Base-by-base conservation (phyloP, 768 basidiomycete genomes). In the Suillus plorans region DNA sequence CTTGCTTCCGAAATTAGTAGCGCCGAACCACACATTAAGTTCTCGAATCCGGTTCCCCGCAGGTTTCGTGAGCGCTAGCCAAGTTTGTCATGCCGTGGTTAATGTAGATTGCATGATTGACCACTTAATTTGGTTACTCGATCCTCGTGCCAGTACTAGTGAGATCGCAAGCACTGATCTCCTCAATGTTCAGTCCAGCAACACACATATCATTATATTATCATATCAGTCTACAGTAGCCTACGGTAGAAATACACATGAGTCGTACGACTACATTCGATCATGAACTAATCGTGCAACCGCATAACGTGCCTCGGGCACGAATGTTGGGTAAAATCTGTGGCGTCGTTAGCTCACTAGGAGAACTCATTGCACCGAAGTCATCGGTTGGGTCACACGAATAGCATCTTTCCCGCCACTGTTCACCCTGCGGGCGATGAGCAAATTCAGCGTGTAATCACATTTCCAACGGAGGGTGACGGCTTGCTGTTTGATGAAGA, bases 371-470 rank as follows among this genome's bases (percentile, higher is more conserved):
- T 86, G 64, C 70, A 90, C 90, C 90, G 67, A 92, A 92, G 75
- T 88, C 91, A 56, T 94, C 85, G 20, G 79, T 75, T 20, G 81
- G 78, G 67, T 92, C 87, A 72, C 95, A 97, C 86, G 91, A 94
- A 70, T 95, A 97, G 72, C 90, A 94, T 42, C 93, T 93, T 65
- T 82, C 82, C 59, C 80, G 80, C 77, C 95, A 94, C 8, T 84
- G 74, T n/a, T 81, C 84, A n/a, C 87, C 89, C 76, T 88, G 86
- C 0, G 90, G 90, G 74, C 96, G 94, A 75, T 95, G 94, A 75
- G 95, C 92, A 86, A 98, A 98, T 13, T 95, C 94, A 69, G 94
- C 89, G 70, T 98, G 95, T 41, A 99, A 4, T 89, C 58, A 10
- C 42, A 12, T 67, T 31, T 8, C 70, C 66, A 4, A 59, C 25